These are phyloP conservation scores for Cladophialophora exuberans DNA, from an alignment of 2,329 filamentous ascomycete species.

Conservation along the genomic window DNA sequence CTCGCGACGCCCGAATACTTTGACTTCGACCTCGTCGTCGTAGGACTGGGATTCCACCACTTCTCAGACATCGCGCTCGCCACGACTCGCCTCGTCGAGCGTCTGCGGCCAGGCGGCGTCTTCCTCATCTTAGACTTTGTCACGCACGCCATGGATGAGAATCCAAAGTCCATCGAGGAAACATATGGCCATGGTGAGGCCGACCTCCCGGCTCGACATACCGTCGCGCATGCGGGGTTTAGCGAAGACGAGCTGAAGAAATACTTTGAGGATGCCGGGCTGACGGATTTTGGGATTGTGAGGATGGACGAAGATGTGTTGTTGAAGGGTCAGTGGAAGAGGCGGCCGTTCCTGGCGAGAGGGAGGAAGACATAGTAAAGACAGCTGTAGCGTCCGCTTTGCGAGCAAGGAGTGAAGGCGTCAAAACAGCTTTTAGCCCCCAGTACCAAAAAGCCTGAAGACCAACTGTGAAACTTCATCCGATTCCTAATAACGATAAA, in stretches of 20 bases:
- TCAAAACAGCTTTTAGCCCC: too few species aligned
- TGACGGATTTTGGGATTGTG: constrained; percentile 37
- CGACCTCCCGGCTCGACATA: constrained; percentile 50
- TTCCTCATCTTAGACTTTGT: constrained; percentile 71
- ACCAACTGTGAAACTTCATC: too few species aligned
- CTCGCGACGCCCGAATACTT: constrained; percentile 66
- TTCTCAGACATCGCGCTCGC: constrained; percentile 67
- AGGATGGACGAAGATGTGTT: constrained; percentile 27
- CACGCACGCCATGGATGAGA: constrained; percentile 48
- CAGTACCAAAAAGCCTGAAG: too few species aligned
- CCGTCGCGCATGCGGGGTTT: constrained; percentile 70
- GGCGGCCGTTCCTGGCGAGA: constrained; percentile 30
- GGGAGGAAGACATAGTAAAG: constrained; percentile 22
- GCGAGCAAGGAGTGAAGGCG: neutral
- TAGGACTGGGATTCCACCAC: constrained; percentile 69
- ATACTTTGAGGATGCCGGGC: constrained; percentile 68
- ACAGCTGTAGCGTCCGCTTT: neutral
- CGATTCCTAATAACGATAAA: constrained; percentile 3
- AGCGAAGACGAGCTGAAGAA: constrained; percentile 59
- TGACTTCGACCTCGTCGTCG: constrained; percentile 69
- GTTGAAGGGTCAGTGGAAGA: constrained; percentile 20
- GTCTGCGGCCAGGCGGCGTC: constrained; percentile 67
- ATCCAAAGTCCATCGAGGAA: constrained; percentile 33
- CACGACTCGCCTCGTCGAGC: constrained; percentile 60
- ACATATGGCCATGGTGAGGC: too few species aligned